These are phyloP conservation scores for Magnaporthiopsis incrustans DNA, from an alignment of 2,329 filamentous ascomycete genomes.

Conservation along the genomic window DNA sequence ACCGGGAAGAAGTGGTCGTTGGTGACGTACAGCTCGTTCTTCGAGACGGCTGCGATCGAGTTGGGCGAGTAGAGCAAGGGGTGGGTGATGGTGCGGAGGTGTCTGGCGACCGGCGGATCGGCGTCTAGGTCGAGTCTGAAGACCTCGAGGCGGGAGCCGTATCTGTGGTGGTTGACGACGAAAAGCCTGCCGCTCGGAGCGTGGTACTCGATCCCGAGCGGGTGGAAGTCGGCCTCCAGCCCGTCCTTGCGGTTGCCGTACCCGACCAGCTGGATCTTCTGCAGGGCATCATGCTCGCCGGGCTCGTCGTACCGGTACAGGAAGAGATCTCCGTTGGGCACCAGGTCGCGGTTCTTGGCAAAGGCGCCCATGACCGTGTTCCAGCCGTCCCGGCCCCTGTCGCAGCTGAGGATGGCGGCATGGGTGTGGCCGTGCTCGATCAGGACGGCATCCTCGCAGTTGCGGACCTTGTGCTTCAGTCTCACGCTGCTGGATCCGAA, in stretches of 20 bases:
- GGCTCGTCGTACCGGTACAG: conserved; percentile 26
- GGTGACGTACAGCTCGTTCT: conserved; percentile 30
- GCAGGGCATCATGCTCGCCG: not conserved
- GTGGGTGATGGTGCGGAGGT: conserved; percentile 28
- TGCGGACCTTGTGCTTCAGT: conserved; percentile 28
- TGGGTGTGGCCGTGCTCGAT: conserved; percentile 24
- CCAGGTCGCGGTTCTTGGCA: conserved; percentile 9
- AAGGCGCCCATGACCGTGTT: conserved; percentile 32
- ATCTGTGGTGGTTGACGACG: conserved; percentile 27
- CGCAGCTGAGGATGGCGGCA: conserved; percentile 29
- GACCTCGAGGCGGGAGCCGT: conserved; percentile 27
- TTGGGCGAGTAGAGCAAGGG: conserved; percentile 31
- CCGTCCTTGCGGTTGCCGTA: conserved; percentile 9
- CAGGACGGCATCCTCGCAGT: conserved; percentile 31
- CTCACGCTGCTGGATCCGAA: conserved; percentile 17
- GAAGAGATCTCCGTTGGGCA: conserved; percentile 23
- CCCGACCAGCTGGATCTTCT: not conserved
- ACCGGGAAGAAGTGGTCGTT: conserved; percentile 30
- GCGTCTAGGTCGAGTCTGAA: conserved; percentile 27
- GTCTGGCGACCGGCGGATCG: conserved; percentile 22
- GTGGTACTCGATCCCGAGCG: conserved; percentile 31
- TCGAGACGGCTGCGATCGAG: conserved; percentile 25
- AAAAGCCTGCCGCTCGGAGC: conserved; percentile 26
- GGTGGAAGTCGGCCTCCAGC: conserved; percentile 25
- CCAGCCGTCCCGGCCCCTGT: conserved; percentile 29